Base-by-base conservation (phyloP, 192 early-diverging fungal genomes). In the Dimargaris cristalligena region DNA sequence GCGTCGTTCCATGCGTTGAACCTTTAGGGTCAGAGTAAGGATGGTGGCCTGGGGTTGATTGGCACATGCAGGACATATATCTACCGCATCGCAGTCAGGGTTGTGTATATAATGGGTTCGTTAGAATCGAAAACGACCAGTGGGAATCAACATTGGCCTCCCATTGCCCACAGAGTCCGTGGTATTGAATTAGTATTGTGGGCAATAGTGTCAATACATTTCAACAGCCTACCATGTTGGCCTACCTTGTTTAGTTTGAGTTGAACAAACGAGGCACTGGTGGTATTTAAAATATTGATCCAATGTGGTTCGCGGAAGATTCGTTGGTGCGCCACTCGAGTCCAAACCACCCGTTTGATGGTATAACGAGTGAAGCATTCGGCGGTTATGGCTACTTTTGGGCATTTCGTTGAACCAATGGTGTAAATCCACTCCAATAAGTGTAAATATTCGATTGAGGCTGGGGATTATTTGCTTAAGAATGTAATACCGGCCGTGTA, bases 401-500 rank as follows among this genome's bases (percentile, higher is more conserved):
- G 59, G 49, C 64, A 65, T 61, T 22, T 34, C 26, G n/a, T 41
- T 38, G 38, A 61, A 60, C 71, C 65, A 73, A 13, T 55, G 4
- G 22, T 44, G 52, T 41, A 67, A 65, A 70, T 83, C 78, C 4
- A 77, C 81, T 31, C 90, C 91, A 0, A 90, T 71, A 2, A 93
- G 70, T 25, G 82, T 82, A 45, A 97, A 85, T 11, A 92, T 67
- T 20, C 93, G 64, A 38, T 80, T 69, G 13, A 97, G 69, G 1
- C 87, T 78, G 3, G 90, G 89, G 30, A 89, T 80, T 11, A 91
- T 78, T 72, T 90, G 88, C 65, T 88, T 88, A 1, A 71, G 69
- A 48, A 97, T 84, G 62, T 97, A 97, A 61, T 92, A 94, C 32
- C 75, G 75, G 8, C 77, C 81, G 65, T 97, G 76, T 16, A 90